Conservation (phyloP, 2,329 filamentous ascomycete genomes). For the Didymella glomerata region DNA sequence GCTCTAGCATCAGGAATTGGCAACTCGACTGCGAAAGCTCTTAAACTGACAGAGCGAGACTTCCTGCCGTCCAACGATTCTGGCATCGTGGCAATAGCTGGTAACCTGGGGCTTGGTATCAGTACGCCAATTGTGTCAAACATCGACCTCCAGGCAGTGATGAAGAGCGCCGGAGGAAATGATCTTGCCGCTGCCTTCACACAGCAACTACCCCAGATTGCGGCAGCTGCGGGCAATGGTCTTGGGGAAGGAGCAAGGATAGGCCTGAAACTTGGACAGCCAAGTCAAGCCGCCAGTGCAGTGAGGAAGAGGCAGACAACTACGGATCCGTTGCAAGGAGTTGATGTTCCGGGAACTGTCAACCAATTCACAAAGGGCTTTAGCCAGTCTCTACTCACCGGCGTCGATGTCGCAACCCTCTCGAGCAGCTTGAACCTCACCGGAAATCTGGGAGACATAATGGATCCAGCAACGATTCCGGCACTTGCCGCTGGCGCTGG, state of each 20-base stretch:
- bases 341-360: conserved; percentile 32
- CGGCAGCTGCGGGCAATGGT: conserved; percentile 38
- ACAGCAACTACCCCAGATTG: conserved; percentile 36
- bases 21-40: conserved; percentile 36
- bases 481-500: conserved; percentile 41
- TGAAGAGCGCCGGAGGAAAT: conserved; percentile 24
- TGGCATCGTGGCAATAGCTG: conserved; percentile 35
- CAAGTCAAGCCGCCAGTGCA: not conserved
- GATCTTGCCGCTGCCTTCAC: conserved; percentile 20
- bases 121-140: conserved; percentile 36
- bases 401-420: conserved; percentile 30
- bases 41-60: conserved; percentile 34
- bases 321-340: conserved; percentile 10
- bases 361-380: conserved; percentile 36
- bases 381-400: conserved; percentile 37
- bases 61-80: conserved; percentile 29
- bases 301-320: conserved; percentile 24
- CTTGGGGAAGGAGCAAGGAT: conserved; percentile 40
- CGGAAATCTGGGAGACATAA: conserved; percentile 2
- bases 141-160: conserved; percentile 30
- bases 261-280: conserved; percentile 31
- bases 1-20: conserved; percentile 42
- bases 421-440: conserved; percentile 6
- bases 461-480: conserved; percentile 28
- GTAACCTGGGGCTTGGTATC: conserved; percentile 40